Evolutionary conservation across 1,284 basidiomycete species (phyloP).

Genomic region (Fomitopsis betulina): DNA sequence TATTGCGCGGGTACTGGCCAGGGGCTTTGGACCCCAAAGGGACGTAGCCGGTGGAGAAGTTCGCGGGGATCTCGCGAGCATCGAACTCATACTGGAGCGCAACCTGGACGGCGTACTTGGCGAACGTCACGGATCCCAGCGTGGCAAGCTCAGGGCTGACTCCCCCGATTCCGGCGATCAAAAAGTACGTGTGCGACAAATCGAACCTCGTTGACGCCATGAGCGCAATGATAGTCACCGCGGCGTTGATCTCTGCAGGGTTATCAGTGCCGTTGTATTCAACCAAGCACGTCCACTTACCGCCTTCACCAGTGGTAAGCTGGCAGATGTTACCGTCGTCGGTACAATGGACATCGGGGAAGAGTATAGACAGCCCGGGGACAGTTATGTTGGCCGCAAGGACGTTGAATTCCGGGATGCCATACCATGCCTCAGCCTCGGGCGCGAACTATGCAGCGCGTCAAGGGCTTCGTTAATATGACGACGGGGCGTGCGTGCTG

Average conservation of each 20-base stretch:
- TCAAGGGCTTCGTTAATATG: too few species aligned
- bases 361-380: constrained; percentile 40
- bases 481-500: background rate
- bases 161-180: constrained; percentile 44
- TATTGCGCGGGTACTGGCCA: constrained; percentile 24
- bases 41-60: constrained; percentile 41
- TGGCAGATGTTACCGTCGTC: constrained; percentile 35
- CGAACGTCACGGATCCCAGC: constrained; percentile 39
- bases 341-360: constrained; percentile 39
- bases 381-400: constrained; percentile 30
- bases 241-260: constrained; percentile 42
- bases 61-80: constrained; percentile 37
- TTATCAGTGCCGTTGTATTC: background rate
- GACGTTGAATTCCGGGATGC: constrained; percentile 26
- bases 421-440: constrained; percentile 13
- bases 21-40: constrained; percentile 31
- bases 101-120: constrained; percentile 40
- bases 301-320: constrained; percentile 32
- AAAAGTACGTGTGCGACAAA: constrained; percentile 40
- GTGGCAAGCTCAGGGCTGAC: constrained; percentile 39
- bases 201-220: constrained; percentile 34
- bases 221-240: constrained; percentile 34
- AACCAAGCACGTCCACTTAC: background rate
- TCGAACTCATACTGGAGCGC: constrained; percentile 44
- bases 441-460: constrained; percentile 9